Percentiles rank a stretch among this genome's conserved stretches.
Conservation (phyloP, 1,139 yeast species). For the Debaryomyces udenii region DNA sequence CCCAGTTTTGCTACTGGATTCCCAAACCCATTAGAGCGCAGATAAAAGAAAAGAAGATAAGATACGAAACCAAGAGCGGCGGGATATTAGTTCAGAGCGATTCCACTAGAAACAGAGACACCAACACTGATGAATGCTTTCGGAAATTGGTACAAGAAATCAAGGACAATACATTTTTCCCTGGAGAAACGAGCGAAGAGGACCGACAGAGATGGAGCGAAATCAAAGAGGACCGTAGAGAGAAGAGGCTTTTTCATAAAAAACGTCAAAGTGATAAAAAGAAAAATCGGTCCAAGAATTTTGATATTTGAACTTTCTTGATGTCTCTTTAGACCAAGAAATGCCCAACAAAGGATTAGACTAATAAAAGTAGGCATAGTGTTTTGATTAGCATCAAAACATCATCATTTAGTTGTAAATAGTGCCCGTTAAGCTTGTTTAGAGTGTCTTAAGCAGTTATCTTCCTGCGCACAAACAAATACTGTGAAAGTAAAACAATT, state of each 20-base stretch:
- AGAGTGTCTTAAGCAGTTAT: neutral
- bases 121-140: conserved; percentile 62
- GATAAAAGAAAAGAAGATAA: conserved; percentile 39
- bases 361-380: neutral
- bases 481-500: neutral
- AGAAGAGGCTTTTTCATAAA: conserved; percentile 54
- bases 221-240: conserved; percentile 48
- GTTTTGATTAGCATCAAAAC: neutral
- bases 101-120: conserved; percentile 57
- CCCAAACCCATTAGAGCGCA: conserved; percentile 56
- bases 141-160: conserved; percentile 59
- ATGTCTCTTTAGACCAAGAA: neutral
- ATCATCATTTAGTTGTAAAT: conserved; percentile 3
- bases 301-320: conserved; percentile 29
- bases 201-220: conserved; percentile 59
- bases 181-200: conserved; percentile 51
- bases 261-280: conserved; percentile 59
- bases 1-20: conserved; percentile 57
- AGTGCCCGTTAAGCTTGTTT: neutral
- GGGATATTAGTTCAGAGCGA: conserved; percentile 71
- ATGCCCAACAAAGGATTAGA: neutral
- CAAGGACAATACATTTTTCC: conserved; percentile 48
- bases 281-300: conserved; percentile 45
- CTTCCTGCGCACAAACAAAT: conserved; percentile 5
- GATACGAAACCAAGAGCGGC: conserved; percentile 58